phyloP scores from a whole-genome alignment of 768 basidiomycete genomes.

The Pleurotus salmoneostramineus region DNA sequence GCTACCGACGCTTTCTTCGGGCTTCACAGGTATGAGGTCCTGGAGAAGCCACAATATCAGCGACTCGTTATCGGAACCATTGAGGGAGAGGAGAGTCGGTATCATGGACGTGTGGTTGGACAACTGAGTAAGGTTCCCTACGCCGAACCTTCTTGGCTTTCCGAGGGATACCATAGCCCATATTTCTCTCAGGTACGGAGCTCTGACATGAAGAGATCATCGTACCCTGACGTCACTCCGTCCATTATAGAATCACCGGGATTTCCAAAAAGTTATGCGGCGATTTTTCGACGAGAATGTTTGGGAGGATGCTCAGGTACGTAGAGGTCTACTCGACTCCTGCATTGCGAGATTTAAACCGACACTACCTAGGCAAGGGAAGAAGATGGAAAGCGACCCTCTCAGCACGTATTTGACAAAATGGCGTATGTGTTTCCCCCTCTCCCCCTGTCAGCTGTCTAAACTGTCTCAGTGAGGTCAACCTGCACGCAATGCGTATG shows the following conservation, averaged over 20 bases:
- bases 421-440: slow-evolving; percentile 46
- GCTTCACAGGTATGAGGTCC: slow-evolving; percentile 83
- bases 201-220: slow-evolving; percentile 19
- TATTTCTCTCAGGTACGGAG: slow-evolving; percentile 65
- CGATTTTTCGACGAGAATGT: slow-evolving; percentile 71
- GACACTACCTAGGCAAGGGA: slow-evolving; percentile 54
- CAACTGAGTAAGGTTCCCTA: slow-evolving; percentile 75
- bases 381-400: slow-evolving; percentile 87
- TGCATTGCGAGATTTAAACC: not conserved
- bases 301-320: slow-evolving; percentile 44
- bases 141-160: slow-evolving; percentile 75
- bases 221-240: slow-evolving; percentile 12
- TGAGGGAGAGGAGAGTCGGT: slow-evolving; percentile 53
- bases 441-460: not conserved
- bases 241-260: slow-evolving; percentile 44
- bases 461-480: slow-evolving; percentile 40
- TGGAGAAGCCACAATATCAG: slow-evolving; percentile 68
- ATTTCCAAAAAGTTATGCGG: slow-evolving; percentile 58
- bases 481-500: slow-evolving; percentile 88
- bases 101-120: slow-evolving; percentile 48
- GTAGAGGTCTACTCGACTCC: slow-evolving; percentile 8
- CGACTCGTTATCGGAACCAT: slow-evolving; percentile 76
- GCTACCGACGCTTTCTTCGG: slow-evolving; percentile 86
- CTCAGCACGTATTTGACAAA: slow-evolving; percentile 69
- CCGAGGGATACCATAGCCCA: slow-evolving; percentile 52